phyloP scores from a whole-genome alignment of 306 rosid genomes.

The Coriaria nepalensis region DNA sequence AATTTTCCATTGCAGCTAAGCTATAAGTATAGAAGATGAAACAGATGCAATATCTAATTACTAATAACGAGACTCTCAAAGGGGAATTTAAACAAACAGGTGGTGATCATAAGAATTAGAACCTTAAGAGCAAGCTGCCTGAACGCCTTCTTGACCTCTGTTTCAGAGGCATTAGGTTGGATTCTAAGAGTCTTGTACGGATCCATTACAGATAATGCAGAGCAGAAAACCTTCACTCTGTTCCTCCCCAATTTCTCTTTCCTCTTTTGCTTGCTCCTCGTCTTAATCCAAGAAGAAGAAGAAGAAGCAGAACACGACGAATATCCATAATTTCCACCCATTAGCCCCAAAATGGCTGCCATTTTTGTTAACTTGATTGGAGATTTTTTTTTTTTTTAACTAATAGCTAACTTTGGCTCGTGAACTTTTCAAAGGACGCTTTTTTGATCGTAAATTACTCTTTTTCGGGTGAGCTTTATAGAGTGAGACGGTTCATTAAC shows the following conservation, averaged over 20 bases:
- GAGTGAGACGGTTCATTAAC: no score
- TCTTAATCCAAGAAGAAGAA: conserved; percentile 33
- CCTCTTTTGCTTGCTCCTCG: conserved; percentile 16
- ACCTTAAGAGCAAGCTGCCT: conserved; percentile 86
- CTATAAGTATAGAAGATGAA: no score
- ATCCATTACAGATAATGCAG: conserved; percentile 37
- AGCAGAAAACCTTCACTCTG: conserved; percentile 26
- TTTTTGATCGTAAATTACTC: no score
- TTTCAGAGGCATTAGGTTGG: conserved; percentile 58
- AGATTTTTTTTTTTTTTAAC: no score
- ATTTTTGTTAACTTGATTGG: no score
- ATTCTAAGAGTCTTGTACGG: conserved; percentile 65
- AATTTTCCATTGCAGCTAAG: no score
- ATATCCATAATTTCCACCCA: no score
- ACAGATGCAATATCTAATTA: neutral
- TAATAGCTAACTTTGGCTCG: no score
- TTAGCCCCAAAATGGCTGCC: no score
- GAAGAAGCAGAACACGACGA: no score
- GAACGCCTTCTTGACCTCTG: conserved; percentile 79
- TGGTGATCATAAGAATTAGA: neutral
- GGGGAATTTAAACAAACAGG: neutral
- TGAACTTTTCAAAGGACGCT: no score
- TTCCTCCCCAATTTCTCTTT: conserved; percentile 7
- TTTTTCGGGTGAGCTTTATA: no score
- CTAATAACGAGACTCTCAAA: neutral